Base-by-base conservation (phyloP, 2,329 filamentous ascomycete genomes). In the Aspergillus sp. region DNA sequence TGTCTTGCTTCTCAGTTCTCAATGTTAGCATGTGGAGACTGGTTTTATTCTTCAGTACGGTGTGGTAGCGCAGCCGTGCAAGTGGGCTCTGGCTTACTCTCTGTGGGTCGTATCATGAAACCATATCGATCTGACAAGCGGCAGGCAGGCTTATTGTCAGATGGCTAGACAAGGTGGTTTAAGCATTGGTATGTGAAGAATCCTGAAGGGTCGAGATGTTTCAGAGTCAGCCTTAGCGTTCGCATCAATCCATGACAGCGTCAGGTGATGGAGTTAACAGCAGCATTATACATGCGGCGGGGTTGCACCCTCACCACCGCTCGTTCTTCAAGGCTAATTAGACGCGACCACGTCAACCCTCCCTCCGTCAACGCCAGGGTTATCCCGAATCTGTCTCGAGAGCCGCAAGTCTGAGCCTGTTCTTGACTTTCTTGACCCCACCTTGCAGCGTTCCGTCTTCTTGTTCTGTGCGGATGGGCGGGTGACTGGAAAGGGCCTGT, bases 261-360 rank as follows among this genome's bases (percentile, higher is more conserved):
- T 55, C 46, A 55, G 53, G 53, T 55, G 45, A 55, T 55, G 37
- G 19, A 13, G 19, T 19, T 40, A 22, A 41, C 19, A 13, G 22
- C 24, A 8, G 24, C 51, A 20, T 19, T 48, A 50, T 49, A 44
- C 46, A 22, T 27, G 24, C 54, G 41, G 58, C 51, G 54, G 50
- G 59, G 58, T 59, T 54, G 40, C 58, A 57, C 51, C 34, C 19
- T 46, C 37, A 24, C 34, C 34, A 37, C 34, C 34, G 34, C 34
- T 37, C 17, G 15, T 61, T 42, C 58, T 57, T 45, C 56, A 50
- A 61, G 55, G 55, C 57, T 56, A 62, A 60, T 62, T 54, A 68
- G 66, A 63, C 61, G 68, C 60, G 65, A 63, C 66, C 68, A 70
- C 68, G 68, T 69, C 68, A 68, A 70, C 63, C 46, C 54, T 47